Evolutionary conservation across 305 asterid species (phyloP), one percentile per base, ranked within the genome.

Genomic region (Nicotiana rustica): DNA sequence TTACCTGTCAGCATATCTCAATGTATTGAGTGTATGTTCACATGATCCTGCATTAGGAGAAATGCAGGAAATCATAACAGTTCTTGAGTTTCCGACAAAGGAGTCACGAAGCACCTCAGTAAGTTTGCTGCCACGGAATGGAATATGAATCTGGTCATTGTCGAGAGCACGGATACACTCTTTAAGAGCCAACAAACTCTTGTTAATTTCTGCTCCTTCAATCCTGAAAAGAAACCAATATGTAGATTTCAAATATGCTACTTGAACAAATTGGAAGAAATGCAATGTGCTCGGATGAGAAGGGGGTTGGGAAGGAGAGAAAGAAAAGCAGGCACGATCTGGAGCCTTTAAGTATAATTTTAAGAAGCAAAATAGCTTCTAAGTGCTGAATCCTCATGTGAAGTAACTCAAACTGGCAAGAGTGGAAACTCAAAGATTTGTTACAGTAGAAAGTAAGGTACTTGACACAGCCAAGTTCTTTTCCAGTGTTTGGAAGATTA

Each of bases 81-180:
- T 97, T 36, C 99, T 93, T 79, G 98, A 95, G 86, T 97, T 92
- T 80, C 99, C 99, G 69, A 95, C 97, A 79, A 97, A 97, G 3
- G 99, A 97, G 83, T 97, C 99, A 84, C 99, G 88, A 73, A 97
- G 86, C 38, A 97, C 99, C 87, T 97, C 99, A 56, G 99, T 97
- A 85, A 97, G 85, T 90, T 97, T 97, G 88, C 99, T 96, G 86
- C 99, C 99, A 92, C 99, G 85, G 82, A 96, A 96, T 84, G 99
- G 99, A 88, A 96, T 96, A 87, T 96, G 99, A 57, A 91, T 93
- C 85, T 96, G 98, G 86, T 96, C 99, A 70, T 95, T 96, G 87
- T 96, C 99, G 25, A 96, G 99, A 9, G 99, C 99, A 83, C 99
- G 91, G 83, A 96, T 96, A 85, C 99, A 96, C 89, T 96, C 99